Evolutionary conservation across 352 stramenopile species (phyloP).

Genomic region (Elongisporangium senticosum): DNA sequence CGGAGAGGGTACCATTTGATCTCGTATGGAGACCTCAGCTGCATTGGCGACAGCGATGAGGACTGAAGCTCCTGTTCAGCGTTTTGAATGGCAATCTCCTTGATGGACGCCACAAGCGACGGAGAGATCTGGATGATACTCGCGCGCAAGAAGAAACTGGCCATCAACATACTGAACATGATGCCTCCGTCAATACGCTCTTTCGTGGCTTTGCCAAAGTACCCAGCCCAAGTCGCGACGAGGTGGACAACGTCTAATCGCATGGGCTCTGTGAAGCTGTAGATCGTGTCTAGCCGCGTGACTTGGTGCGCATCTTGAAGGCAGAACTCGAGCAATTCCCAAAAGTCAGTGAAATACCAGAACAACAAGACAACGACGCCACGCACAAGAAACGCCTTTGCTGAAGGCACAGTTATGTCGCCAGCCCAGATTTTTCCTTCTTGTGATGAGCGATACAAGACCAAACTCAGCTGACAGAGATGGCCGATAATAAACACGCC

Average conservation of each 20-base stretch:
- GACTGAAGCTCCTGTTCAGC: neutral
- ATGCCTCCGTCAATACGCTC: neutral
- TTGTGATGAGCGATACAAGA: neutral
- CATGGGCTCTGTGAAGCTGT: neutral
- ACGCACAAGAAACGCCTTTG: neutral
- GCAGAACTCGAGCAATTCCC: neutral
- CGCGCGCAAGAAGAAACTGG: neutral
- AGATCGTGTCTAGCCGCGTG: neutral
- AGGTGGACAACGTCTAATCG: neutral
- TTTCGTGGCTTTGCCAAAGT: neutral
- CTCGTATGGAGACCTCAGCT: neutral
- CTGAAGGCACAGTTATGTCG: neutral
- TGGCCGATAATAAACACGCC: neutral
- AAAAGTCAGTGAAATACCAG: neutral
- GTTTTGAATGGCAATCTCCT: neutral
- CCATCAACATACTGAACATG: neutral
- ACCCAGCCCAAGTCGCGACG: neutral
- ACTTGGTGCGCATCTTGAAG: neutral
- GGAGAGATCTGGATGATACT: neutral
- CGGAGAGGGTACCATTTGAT: neutral
- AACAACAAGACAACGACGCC: neutral
- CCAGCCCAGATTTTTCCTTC: neutral
- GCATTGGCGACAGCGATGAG: neutral
- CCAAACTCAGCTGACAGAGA: neutral
- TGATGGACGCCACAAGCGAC: neutral